Conservation (phyloP, 2,329 filamentous ascomycete genomes). For the Colletotrichum costaricense region DNA sequence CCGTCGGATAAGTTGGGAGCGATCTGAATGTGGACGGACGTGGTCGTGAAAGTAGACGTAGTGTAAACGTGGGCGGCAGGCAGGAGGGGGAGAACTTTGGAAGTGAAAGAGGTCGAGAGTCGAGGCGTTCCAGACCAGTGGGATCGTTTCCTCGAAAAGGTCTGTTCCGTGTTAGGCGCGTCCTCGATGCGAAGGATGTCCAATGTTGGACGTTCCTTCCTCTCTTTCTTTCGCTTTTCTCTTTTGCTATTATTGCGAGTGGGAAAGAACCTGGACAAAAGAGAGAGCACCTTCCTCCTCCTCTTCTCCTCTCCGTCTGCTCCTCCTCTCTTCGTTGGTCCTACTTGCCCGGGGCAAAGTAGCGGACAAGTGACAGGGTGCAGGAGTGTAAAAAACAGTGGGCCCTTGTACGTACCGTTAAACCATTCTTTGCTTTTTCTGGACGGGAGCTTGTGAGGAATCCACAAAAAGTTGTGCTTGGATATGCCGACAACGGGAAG, state of each 20-base stretch:
- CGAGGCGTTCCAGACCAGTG: neutral
- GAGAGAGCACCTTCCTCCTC: neutral
- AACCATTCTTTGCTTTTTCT: slow-evolving; percentile 15
- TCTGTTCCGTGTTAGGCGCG: slow-evolving; percentile 20
- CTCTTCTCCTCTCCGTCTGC: neutral
- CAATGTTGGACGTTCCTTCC: slow-evolving; percentile 10
- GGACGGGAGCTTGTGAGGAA: slow-evolving; percentile 22
- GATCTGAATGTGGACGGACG: slow-evolving; percentile 1
- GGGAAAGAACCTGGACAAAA: neutral
- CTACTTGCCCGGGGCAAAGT: neutral
- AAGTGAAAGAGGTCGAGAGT: neutral
- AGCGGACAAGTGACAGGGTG: neutral
- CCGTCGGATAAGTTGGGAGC: slow-evolving; percentile 16
- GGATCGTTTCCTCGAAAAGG: neutral
- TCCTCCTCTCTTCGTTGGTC: slow-evolving; percentile 13
- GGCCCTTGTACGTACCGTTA: slow-evolving; percentile 6
- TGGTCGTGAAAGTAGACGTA: neutral
- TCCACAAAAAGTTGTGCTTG: slow-evolving; percentile 29
- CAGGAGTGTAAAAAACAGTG: slow-evolving; percentile 3
- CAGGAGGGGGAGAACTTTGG: neutral
- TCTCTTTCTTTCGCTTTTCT: neutral
- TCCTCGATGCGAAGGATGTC: neutral
- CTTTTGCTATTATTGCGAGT: neutral
- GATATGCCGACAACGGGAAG: slow-evolving; percentile 33
- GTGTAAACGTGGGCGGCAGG: neutral